Conservation (phyloP, 805 yeast species). For the Lipomyces japonicus region DNA sequence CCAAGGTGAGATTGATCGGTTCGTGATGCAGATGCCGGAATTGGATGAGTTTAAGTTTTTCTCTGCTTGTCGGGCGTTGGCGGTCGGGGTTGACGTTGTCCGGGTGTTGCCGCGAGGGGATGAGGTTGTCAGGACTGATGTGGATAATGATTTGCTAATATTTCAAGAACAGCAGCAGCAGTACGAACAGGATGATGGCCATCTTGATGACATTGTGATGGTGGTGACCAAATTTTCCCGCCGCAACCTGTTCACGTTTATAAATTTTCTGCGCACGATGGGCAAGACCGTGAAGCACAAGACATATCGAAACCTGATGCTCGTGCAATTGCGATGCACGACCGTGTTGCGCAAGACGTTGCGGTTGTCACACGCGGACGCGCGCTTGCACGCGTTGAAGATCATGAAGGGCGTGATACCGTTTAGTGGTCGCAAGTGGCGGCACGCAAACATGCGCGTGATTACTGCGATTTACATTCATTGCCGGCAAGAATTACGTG, state of each 20-base stretch:
- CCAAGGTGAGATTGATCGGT: slow-evolving; percentile 20
- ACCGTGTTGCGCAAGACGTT: slow-evolving; percentile 52
- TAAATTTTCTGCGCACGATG: slow-evolving; percentile 52
- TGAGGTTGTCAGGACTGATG: slow-evolving; percentile 4
- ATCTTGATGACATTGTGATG: background rate
- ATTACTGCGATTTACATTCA: slow-evolving; percentile 81
- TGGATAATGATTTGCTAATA: too few species aligned
- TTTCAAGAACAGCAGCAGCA: slow-evolving; percentile 11
- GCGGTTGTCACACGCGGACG: slow-evolving; percentile 55
- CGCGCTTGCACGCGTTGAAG: slow-evolving; percentile 68
- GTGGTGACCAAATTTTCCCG: slow-evolving; percentile 24
- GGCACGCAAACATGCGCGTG: slow-evolving; percentile 83
- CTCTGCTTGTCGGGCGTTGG: slow-evolving; percentile 27
- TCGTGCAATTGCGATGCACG: slow-evolving; percentile 35
- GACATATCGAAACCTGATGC: slow-evolving; percentile 65
- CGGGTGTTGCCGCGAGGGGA: background rate
- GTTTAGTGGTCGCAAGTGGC: slow-evolving; percentile 92
- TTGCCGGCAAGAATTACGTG: slow-evolving; percentile 66
- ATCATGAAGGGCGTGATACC: slow-evolving; percentile 78
- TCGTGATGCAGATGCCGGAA: slow-evolving; percentile 28
- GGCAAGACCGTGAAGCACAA: slow-evolving; percentile 61
- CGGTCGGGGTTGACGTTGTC: background rate
- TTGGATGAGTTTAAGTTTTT: slow-evolving; percentile 29
- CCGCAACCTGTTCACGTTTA: slow-evolving; percentile 34
- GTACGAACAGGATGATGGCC: slow-evolving; percentile 1